Evolutionary conservation across 2,329 filamentous ascomycete genomes (phyloP).

Genomic region (Fusarium lateritium): DNA sequence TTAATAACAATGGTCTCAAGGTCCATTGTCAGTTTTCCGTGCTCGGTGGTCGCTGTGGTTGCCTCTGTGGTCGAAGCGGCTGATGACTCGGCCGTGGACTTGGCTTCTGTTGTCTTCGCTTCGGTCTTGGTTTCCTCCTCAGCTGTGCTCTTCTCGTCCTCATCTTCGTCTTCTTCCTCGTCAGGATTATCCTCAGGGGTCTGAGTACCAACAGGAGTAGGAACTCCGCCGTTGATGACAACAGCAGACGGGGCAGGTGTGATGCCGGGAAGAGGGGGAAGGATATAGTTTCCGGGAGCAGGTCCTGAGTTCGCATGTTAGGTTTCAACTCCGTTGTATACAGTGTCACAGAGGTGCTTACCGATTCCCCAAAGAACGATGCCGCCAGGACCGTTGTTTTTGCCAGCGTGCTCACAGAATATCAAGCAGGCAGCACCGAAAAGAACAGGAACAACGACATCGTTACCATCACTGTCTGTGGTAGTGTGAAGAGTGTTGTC

Average conservation of each 20-base stretch:
- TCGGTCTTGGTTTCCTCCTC: conserved; percentile 15
- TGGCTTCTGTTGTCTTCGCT: background rate
- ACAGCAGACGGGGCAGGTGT: conserved; percentile 9
- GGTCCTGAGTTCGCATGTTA: background rate
- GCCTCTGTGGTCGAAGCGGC: conserved; percentile 1
- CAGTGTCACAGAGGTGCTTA: background rate
- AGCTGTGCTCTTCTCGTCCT: conserved; percentile 7
- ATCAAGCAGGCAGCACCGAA: conserved; percentile 8
- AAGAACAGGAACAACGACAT: conserved; percentile 4
- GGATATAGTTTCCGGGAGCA: conserved; percentile 8
- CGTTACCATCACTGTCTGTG: conserved; percentile 5
- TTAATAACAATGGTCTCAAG: conserved; percentile 3
- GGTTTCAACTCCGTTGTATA: background rate
- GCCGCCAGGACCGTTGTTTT: conserved; percentile 6
- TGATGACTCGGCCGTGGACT: conserved; percentile 2
- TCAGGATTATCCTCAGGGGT: background rate
- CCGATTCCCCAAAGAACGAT: conserved; percentile 18
- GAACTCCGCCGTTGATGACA: conserved; percentile 9
- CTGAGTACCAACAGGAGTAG: conserved; percentile 10
- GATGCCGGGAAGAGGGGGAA: conserved; percentile 11
- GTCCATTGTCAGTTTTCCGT: background rate
- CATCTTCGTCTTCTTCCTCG: background rate
- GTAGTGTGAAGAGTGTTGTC: conserved; percentile 9
- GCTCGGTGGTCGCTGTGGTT: background rate
- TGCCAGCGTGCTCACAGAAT: conserved; percentile 13